Conservation (phyloP, 2,329 filamentous ascomycete species). For the Exophiala bonariae region DNA sequence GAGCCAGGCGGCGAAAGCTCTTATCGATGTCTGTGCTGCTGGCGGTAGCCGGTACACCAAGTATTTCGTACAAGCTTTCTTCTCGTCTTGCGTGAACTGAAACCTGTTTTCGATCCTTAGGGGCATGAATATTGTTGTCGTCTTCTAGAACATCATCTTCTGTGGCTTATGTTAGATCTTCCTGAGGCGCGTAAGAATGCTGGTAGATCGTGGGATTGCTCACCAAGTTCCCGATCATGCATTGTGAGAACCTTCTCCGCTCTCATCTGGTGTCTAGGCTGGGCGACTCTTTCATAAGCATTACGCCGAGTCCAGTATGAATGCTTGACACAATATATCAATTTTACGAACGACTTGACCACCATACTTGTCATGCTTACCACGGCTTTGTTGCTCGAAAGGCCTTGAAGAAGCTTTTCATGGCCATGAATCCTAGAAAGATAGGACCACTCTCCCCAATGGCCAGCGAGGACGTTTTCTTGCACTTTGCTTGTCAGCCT, state of each 20-base stretch:
- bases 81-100: neutral
- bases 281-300: neutral
- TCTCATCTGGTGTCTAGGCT: neutral
- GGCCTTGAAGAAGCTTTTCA: neutral
- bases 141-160: neutral
- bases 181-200: too few species aligned
- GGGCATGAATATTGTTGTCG: neutral
- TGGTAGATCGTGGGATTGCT: too few species aligned
- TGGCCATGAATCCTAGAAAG: neutral
- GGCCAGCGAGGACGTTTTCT: neutral
- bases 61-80: neutral
- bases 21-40: too few species aligned
- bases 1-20: too few species aligned
- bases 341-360: too few species aligned
- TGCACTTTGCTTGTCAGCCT: neutral
- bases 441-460: neutral
- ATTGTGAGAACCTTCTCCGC: neutral
- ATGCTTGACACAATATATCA: neutral
- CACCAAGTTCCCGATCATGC: neutral
- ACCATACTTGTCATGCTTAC: too few species aligned
- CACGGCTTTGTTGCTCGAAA: neutral
- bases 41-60: too few species aligned
- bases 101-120: neutral
- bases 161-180: neutral
- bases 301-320: neutral